Percentiles rank a stretch among this genome's conserved stretches.
phyloP scores from a whole-genome alignment of 2,329 filamentous ascomycete genomes.

The Diaporthe longicolla region DNA sequence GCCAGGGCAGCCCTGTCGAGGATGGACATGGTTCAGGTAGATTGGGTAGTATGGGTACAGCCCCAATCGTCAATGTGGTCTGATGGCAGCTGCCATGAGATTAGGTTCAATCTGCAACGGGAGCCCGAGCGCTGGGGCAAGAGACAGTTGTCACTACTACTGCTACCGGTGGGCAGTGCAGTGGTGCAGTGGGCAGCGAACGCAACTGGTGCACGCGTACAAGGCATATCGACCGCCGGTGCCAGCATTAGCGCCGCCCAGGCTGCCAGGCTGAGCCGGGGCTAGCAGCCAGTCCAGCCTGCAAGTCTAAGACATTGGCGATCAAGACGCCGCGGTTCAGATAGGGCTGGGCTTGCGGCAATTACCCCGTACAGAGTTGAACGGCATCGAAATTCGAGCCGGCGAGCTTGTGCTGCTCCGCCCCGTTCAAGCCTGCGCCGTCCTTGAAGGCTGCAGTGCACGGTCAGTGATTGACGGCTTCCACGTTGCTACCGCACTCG shows the following conservation, averaged over 20 bases:
- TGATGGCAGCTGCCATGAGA: slow-evolving; percentile 21
- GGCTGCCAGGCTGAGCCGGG: background rate
- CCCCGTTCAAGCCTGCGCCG: slow-evolving; percentile 29
- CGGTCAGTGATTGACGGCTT: too few species aligned
- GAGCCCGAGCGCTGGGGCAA: slow-evolving; percentile 16
- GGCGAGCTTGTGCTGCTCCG: slow-evolving; percentile 23
- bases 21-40: background rate
- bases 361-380: background rate
- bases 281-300: slow-evolving; percentile 18
- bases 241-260: background rate
- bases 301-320: slow-evolving; percentile 30
- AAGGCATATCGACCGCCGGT: background rate
- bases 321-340: slow-evolving; percentile 20
- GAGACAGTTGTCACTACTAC: background rate
- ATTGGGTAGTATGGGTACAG: slow-evolving; percentile 34
- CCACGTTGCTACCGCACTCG: background rate
- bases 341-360: slow-evolving; percentile 28
- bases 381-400: background rate
- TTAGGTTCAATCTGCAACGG: slow-evolving; percentile 25
- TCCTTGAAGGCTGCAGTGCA: slow-evolving; percentile 5
- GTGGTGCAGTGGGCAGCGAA: slow-evolving; percentile 22
- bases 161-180: background rate
- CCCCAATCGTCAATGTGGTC: slow-evolving; percentile 29
- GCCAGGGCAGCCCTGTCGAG: slow-evolving; percentile 34
- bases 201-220: background rate